These are phyloP conservation scores for Hippophae rhamnoides DNA, from an alignment of 306 rosid genomes.

Conservation along the genomic window DNA sequence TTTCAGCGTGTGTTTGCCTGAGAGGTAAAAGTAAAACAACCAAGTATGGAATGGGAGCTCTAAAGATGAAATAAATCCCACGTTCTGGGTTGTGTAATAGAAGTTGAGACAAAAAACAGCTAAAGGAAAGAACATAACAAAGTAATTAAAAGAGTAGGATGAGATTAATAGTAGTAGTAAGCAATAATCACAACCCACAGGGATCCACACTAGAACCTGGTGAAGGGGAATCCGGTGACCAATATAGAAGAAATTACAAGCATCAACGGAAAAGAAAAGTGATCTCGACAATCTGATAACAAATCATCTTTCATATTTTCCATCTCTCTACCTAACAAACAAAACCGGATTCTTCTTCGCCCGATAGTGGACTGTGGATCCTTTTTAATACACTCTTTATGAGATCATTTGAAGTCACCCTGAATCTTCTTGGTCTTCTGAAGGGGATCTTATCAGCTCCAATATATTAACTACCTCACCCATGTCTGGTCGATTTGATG, in stretches of 20 bases:
- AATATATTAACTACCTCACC: slow-evolving; percentile 91
- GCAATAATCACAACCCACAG: slow-evolving; percentile 8
- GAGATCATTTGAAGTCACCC: slow-evolving; percentile 34
- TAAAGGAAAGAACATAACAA: slow-evolving; percentile 6
- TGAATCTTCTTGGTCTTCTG: slow-evolving; percentile 86
- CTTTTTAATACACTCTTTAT: slow-evolving; percentile 23
- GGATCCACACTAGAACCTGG: slow-evolving; percentile 62
- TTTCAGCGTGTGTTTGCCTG: neutral
- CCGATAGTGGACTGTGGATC: slow-evolving; percentile 47
- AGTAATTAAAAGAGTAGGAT: slow-evolving; percentile 28
- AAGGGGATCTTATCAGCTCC: slow-evolving; percentile 92
- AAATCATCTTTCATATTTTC: slow-evolving; percentile 6
- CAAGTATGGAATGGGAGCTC: neutral
- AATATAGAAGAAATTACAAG: slow-evolving; percentile 43
- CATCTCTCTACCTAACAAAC: slow-evolving; percentile 19
- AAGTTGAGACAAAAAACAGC: slow-evolving; percentile 7
- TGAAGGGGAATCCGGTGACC: slow-evolving; percentile 91
- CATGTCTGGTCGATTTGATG: slow-evolving; percentile 97
- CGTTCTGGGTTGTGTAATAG: neutral
- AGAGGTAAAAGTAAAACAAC: neutral
- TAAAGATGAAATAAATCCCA: neutral
- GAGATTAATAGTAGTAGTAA: slow-evolving; percentile 29
- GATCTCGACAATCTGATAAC: slow-evolving; percentile 10
- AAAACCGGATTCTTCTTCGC: slow-evolving; percentile 96
- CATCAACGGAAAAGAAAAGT: slow-evolving; percentile 20